Evolutionary conservation across 164 flowering plant genomes (phyloP).

Genomic region (Amborella trichopoda): DNA sequence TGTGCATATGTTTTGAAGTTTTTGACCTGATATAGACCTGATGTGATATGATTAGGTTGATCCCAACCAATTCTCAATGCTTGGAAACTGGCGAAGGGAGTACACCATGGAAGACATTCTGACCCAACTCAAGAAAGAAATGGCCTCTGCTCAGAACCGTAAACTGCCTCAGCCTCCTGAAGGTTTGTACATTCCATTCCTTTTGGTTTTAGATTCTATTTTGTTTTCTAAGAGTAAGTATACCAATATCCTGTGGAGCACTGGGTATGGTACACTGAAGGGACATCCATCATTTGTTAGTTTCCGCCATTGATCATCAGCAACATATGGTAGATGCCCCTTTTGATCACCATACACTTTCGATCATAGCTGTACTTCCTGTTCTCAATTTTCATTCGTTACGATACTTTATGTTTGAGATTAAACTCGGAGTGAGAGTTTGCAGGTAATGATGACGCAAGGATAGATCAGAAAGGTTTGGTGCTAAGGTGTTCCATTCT

Average conservation of each 20-base stretch:
- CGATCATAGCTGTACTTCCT: too few relatives aligned
- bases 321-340: background rate
- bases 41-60: slow-evolving; percentile 41
- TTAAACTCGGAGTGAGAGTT: background rate
- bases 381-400: background rate
- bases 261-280: background rate
- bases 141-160: slow-evolving; percentile 71
- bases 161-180: slow-evolving; percentile 74
- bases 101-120: slow-evolving; percentile 70
- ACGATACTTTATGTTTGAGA: background rate
- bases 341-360: background rate
- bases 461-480: slow-evolving; percentile 47
- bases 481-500: slow-evolving; percentile 52
- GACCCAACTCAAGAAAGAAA: slow-evolving; percentile 70
- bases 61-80: slow-evolving; percentile 62
- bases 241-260: background rate
- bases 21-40: too few relatives aligned
- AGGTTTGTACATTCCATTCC: slow-evolving; percentile 22
- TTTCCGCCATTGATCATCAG: too few relatives aligned
- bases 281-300: background rate
- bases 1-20: background rate
- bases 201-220: background rate
- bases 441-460: slow-evolving; percentile 64
- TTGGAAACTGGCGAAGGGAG: slow-evolving; percentile 64
- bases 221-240: too few relatives aligned